Conservation (phyloP, 1,139 yeast species). For the Magnusiomyces fungicola region DNA sequence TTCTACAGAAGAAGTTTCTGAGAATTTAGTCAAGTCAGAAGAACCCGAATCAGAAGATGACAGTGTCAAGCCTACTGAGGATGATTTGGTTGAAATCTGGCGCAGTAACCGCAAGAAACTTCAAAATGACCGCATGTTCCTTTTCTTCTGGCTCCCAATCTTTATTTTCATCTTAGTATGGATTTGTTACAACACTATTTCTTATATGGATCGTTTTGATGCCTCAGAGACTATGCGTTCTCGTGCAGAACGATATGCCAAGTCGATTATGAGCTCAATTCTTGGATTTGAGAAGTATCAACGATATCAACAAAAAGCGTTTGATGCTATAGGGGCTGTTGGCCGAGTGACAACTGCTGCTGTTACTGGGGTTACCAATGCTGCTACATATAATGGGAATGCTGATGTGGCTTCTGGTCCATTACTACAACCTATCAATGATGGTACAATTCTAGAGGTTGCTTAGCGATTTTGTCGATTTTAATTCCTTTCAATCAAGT, state of each 20-base stretch:
- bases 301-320: neutral
- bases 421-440: too few species aligned
- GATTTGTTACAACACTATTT: slow-evolving; percentile 16
- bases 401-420: too few species aligned
- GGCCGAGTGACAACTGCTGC: neutral
- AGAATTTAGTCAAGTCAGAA: too few species aligned
- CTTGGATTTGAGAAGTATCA: neutral
- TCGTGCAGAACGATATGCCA: neutral
- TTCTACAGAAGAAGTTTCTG: too few species aligned
- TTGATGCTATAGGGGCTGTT: neutral
- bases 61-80: slow-evolving; percentile 18
- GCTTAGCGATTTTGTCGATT: too few species aligned
- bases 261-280: neutral
- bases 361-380: neutral
- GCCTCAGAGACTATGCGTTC: neutral
- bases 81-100: slow-evolving; percentile 25
- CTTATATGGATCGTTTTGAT: slow-evolving; percentile 15
- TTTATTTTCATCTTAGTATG: slow-evolving; percentile 26
- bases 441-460: too few species aligned
- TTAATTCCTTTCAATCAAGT: too few species aligned
- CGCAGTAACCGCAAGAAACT: slow-evolving; percentile 43
- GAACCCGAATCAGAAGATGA: too few species aligned
- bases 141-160: slow-evolving; percentile 61
- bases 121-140: slow-evolving; percentile 73
- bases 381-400: too few species aligned